Evolutionary conservation across 2,329 filamentous ascomycete genomes (phyloP).

Genomic region (Xylaria arbuscula): DNA sequence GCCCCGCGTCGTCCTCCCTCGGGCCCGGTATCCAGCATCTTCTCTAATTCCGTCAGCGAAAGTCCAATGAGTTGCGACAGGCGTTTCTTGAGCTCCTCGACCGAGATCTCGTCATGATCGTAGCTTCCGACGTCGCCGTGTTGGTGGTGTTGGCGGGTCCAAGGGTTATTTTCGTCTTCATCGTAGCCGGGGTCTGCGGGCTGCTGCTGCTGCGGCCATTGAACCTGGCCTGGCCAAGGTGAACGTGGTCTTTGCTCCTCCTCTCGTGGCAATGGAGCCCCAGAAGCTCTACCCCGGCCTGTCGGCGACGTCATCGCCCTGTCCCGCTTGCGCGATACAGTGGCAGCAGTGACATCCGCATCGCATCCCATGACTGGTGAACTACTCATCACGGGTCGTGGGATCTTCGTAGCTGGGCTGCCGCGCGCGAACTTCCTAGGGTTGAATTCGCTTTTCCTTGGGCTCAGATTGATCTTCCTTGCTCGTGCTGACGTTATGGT

Average conservation of each 20-base stretch:
- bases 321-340: conserved; percentile 20
- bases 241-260: background rate
- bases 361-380: conserved; percentile 19
- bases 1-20: conserved; percentile 14
- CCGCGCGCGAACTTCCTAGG: conserved; percentile 22
- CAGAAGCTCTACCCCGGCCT: background rate
- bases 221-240: background rate
- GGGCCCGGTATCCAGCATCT: conserved; percentile 43
- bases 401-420: conserved; percentile 24
- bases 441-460: conserved; percentile 21
- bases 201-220: conserved; percentile 7
- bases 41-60: conserved; percentile 48
- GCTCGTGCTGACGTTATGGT: background rate
- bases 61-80: conserved; percentile 48
- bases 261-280: background rate
- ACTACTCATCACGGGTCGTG: conserved; percentile 14
- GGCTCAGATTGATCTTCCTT: conserved; percentile 6
- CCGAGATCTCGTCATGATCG: conserved; percentile 45
- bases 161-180: conserved; percentile 4
- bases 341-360: conserved; percentile 1
- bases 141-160: conserved; percentile 6
- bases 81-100: conserved; percentile 49
- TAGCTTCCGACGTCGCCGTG: conserved; percentile 21
- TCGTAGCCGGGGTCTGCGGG: background rate
- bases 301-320: conserved; percentile 5